Evolutionary conservation across 345 rosid genomes (phyloP).

Genomic region (Leavenworthia alabamica): DNA sequence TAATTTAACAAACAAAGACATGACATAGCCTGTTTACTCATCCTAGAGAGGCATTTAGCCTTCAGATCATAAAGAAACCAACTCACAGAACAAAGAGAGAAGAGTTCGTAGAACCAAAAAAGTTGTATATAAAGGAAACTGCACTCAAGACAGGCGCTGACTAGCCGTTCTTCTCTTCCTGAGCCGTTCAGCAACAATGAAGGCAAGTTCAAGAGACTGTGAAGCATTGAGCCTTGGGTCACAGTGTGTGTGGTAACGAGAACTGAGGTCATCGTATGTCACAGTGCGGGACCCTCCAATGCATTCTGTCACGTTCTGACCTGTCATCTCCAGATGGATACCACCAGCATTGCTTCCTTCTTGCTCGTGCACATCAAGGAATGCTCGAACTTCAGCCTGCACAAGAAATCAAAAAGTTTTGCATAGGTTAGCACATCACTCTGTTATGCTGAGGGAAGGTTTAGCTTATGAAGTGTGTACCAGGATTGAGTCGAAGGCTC

Average conservation of each 20-base stretch:
- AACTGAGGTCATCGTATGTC: constrained; percentile 47
- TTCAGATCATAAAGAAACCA: not conserved
- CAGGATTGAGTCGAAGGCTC: constrained; percentile 57
- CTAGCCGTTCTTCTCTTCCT: constrained; percentile 44
- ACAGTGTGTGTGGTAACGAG: constrained; percentile 62
- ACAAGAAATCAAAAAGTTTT: not conserved
- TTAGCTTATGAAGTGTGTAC: constrained; percentile 32
- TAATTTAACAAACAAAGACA: constrained; percentile 15
- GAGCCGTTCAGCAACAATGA: constrained; percentile 55
- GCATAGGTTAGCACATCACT: not conserved
- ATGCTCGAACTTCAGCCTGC: constrained; percentile 53
- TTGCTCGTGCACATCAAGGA: constrained; percentile 60
- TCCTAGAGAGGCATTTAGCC: no score
- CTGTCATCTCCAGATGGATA: constrained; percentile 61
- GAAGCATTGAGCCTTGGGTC: constrained; percentile 63
- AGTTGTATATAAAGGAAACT: not conserved
- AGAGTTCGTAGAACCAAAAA: constrained; percentile 1
- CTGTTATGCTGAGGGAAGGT: not conserved
- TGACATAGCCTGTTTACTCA: no score
- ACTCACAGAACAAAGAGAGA: constrained; percentile 14
- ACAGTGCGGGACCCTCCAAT: constrained; percentile 61
- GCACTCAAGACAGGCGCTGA: constrained; percentile 23
- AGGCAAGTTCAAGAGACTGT: constrained; percentile 54
- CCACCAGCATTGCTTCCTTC: constrained; percentile 64
- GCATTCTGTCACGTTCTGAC: constrained; percentile 61